These are phyloP conservation scores for Hypomontagnella submonticulosa DNA, from an alignment of 495 filamentous ascomycete species.

Conservation along the genomic window DNA sequence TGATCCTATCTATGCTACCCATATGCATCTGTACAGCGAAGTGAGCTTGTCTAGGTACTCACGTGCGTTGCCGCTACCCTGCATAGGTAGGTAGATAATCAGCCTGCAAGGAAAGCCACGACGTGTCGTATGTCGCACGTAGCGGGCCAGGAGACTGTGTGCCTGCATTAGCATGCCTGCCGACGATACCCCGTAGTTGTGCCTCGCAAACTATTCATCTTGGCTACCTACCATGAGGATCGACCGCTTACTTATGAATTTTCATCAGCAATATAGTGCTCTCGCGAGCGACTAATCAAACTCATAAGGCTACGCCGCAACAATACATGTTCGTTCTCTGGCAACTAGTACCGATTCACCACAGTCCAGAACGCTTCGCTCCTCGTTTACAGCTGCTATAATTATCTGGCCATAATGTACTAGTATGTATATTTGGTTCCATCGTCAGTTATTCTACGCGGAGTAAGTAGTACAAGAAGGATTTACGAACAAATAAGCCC, in stretches of 20 bases:
- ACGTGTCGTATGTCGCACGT: slow-evolving; percentile 1
- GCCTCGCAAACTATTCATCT: slow-evolving; percentile 8
- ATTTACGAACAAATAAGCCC: slow-evolving; percentile 31
- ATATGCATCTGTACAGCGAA: slow-evolving; percentile 22
- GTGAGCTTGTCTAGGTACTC: slow-evolving; percentile 34
- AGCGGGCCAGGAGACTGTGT: slow-evolving; percentile 16
- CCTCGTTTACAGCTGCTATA: slow-evolving; percentile 21
- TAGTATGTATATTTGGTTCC: slow-evolving; percentile 11
- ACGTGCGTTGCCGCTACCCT: slow-evolving; percentile 33
- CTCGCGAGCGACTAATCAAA: neutral
- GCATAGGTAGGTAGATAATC: slow-evolving; percentile 18
- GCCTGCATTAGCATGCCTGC: slow-evolving; percentile 27
- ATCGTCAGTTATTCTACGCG: slow-evolving; percentile 18
- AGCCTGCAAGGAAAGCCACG: slow-evolving; percentile 21
- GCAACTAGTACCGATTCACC: slow-evolving; percentile 1
- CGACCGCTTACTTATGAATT: neutral
- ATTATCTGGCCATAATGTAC: slow-evolving; percentile 12
- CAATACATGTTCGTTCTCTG: slow-evolving; percentile 4
- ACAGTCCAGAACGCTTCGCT: neutral
- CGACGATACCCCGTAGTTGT: slow-evolving; percentile 7
- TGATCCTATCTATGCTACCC: slow-evolving; percentile 35
- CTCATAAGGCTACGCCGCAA: slow-evolving; percentile 9
- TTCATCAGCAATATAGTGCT: neutral
- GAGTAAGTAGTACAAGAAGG: slow-evolving; percentile 23
- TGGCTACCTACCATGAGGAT: neutral